Conservation (phyloP, 768 basidiomycete genomes). For the Neoboletus magnificus region DNA sequence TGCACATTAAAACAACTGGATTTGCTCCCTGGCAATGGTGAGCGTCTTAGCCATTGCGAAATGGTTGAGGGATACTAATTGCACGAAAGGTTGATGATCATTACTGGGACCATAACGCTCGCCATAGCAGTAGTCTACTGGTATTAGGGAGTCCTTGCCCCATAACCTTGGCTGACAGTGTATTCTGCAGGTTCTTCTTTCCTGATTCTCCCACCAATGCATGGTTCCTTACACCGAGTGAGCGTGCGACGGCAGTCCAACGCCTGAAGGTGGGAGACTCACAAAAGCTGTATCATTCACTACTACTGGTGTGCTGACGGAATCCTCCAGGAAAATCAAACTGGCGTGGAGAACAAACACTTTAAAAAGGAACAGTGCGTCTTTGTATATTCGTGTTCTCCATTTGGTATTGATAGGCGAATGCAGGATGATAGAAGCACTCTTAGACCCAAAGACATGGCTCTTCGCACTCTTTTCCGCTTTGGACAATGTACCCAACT, state of each 20-base stretch:
- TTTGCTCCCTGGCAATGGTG: conserved; percentile 78
- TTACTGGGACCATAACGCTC: conserved; percentile 60
- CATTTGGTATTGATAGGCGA: neutral
- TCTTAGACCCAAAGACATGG: conserved; percentile 72
- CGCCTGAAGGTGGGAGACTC: conserved; percentile 53
- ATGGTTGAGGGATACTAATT: neutral
- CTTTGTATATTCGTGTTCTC: neutral
- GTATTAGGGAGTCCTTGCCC: conserved; percentile 28
- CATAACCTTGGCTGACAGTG: neutral
- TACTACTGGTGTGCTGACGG: neutral
- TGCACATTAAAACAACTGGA: conserved; percentile 54
- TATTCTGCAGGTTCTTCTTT: conserved; percentile 52
- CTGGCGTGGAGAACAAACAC: conserved; percentile 76
- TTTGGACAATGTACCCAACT: conserved; percentile 62
- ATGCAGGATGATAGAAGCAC: conserved; percentile 62
- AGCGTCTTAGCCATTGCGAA: neutral
- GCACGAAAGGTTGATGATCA: conserved; percentile 58
- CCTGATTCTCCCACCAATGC: conserved; percentile 74
- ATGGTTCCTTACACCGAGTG: conserved; percentile 68
- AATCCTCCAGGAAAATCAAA: conserved; percentile 58
- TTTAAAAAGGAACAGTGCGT: conserved; percentile 79
- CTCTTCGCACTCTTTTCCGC: conserved; percentile 68
- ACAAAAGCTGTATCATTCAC: neutral
- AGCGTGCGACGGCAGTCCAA: conserved; percentile 58
- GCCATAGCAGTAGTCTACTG: conserved; percentile 51